Base-by-base conservation (phyloP, 495 filamentous ascomycete species). In the Penicillium robsamsonii region DNA sequence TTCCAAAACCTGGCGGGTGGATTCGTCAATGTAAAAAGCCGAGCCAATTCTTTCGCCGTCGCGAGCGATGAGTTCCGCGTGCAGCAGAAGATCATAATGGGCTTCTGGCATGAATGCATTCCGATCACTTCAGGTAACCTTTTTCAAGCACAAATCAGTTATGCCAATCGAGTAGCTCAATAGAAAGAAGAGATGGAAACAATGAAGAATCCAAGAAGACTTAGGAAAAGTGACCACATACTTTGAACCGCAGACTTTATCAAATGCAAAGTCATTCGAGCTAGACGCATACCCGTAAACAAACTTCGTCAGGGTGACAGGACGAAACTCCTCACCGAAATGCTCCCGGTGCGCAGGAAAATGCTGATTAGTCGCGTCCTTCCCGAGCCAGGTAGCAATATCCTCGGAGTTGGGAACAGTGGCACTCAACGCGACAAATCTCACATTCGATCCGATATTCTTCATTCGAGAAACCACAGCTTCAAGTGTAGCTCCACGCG, bases 401-500 rank as follows among this genome's bases (percentile, higher is more conserved):
- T 98, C 94, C 24, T 86, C 79, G 1, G 90, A 92, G 62, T 98
- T 98, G 0, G 94, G 94, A 13, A 97, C 84, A 1, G 94, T 98
- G 24, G 94, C 94, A 68, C 92, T 96, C 31, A 97, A 72, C 13
- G 94, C 94, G 22, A 98, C 76, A 60, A 98, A 97, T 12, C 94
- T 86, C 3, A 97, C 87, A 68, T 90, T 85, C 0, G 88, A 87
- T 1, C 90, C 89, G 50, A 92, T 87, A 0, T 88, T 89, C 72
- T 96, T 97, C 94, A 96, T 98, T 6, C 94, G 87, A 37, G 93
- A 96, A 2, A 97, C 92, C 10, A 97, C 89, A n/a, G 91, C 91
- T 67, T 98, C 94, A 5, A 98, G 79, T 0, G 90, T 96, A 10
- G 94, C 92, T 10, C 94, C 94, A 10, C 94, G 85, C 5, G 80